Evolutionary conservation across 148 eudicot genomes (phyloP), one percentile per base, ranked within the genome.

Genomic region (Vaccinium macrocarpon): DNA sequence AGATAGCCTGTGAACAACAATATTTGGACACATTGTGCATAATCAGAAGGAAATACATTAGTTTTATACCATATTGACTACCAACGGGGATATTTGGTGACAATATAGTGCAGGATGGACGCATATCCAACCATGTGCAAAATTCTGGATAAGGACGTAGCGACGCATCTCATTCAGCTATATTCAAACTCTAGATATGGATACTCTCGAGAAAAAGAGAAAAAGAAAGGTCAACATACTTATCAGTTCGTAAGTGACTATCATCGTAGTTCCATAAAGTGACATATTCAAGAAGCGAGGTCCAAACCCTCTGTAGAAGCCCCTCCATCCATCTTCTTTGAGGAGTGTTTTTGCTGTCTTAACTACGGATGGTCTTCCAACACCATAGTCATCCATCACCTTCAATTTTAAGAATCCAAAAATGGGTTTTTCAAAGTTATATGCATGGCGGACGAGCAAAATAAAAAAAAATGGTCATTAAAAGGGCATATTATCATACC

Each of bases 231-330:
- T 10, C 2, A 73, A 91, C 91, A 42, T 88, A 89, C 93, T 94
- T 88, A 91, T 92, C n/a, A 94, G 86, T 84, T 94, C 97, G 68
- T 94, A 94, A 15, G 94, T 93, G 59, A 94, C 93, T 27, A 94
- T 93, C 98, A 94, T 94, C 51, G 98, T 85, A 51, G 95, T 93
- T 76, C 98, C 98, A 78, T 93, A 93, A 72, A 93, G 90, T 12
- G 98, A 94, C 95, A 94, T 94, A 84, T 93, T 94, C 10, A 94
- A 72, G 85, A 93, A 94, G 23, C 93, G 88, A 0, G 98, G 98
- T 83, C 98, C 94, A 85, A 94, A 94, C 1, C 98, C 98, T 86
- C 93, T 88, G 76, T 94, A 94, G 84, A 94, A 91, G 46, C 98
- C 98, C 85, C 84, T n/a, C 94, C 91, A 94, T 74, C 98, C 95